Percentiles rank a stretch among this genome's conserved stretches.
Evolutionary conservation across 73 alveolate species (phyloP).

Genomic region (Paramecium octaurelia): DNA sequence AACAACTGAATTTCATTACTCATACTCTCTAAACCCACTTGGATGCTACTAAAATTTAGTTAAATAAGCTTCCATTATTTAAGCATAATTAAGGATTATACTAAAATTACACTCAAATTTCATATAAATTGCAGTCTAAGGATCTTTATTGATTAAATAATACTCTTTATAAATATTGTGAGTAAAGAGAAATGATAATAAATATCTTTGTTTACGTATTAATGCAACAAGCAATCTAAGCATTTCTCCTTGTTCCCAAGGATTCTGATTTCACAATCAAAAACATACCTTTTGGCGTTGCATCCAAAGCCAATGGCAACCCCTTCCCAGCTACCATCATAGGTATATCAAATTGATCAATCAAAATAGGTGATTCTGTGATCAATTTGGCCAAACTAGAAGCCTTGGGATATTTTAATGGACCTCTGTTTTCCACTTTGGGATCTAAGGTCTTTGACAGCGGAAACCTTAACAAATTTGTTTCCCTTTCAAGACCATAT

Average conservation of each 20-base stretch:
- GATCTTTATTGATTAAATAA: not conserved
- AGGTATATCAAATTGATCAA: not conserved
- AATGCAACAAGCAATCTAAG: not conserved
- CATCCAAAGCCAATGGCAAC: not conserved
- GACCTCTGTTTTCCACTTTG: not conserved
- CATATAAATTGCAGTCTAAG: not conserved
- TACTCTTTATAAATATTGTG: not conserved
- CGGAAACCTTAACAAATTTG: slow-evolving; percentile 37
- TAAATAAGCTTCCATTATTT: not conserved
- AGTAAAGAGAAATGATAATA: not conserved
- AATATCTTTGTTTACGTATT: slow-evolving; percentile 10
- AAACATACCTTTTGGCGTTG: slow-evolving; percentile 55
- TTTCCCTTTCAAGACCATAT: slow-evolving; percentile 44
- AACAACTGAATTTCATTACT: not conserved
- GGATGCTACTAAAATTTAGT: not conserved
- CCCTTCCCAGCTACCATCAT: slow-evolving; percentile 52
- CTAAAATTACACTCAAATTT: not conserved
- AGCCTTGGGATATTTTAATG: not conserved
- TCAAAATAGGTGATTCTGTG: not conserved
- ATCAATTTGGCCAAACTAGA: not conserved
- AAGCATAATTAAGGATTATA: not conserved
- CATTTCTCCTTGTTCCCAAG: slow-evolving; percentile 18
- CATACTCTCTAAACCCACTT: not conserved
- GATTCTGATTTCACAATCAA: slow-evolving; percentile 55
- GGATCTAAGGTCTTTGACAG: slow-evolving; percentile 28